phyloP scores from a whole-genome alignment of 208 protist genomes.

The Leishmania amazonensis region DNA sequence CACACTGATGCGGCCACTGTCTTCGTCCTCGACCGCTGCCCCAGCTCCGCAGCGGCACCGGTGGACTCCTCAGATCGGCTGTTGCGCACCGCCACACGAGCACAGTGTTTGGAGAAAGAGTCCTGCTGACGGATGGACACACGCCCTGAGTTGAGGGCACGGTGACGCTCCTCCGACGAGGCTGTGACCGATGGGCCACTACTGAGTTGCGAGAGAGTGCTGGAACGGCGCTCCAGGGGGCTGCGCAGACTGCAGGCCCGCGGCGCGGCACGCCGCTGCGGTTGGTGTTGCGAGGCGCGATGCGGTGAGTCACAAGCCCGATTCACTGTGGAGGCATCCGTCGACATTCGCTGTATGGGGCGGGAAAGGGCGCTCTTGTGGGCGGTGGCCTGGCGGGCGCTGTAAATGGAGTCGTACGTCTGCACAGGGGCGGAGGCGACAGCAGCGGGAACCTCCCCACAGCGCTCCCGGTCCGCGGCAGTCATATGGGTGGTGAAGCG shows the following conservation, averaged over 20 bases:
- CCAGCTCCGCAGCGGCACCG: neutral
- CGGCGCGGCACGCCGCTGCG: slow-evolving; percentile 9
- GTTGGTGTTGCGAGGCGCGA: neutral
- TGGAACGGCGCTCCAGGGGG: slow-evolving; percentile 1
- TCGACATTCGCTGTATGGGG: neutral
- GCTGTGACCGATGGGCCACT: slow-evolving; percentile 5
- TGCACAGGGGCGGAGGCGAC: neutral
- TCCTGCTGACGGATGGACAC: slow-evolving; percentile 37
- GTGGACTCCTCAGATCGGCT: neutral
- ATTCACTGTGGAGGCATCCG: neutral
- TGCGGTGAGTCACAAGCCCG: slow-evolving; percentile 5
- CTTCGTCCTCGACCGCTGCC: slow-evolving; percentile 1
- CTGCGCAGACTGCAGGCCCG: slow-evolving; percentile 8
- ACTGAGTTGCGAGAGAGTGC: slow-evolving; percentile 18
- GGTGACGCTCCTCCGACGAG: slow-evolving; percentile 11
- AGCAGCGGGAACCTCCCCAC: slow-evolving; percentile 12
- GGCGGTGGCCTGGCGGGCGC: slow-evolving; percentile 13
- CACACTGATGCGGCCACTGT: neutral
- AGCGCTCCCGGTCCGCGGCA: slow-evolving; percentile 15
- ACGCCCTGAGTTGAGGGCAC: neutral
- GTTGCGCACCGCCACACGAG: slow-evolving; percentile 27
- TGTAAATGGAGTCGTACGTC: slow-evolving; percentile 30
- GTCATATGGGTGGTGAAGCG: slow-evolving; percentile 27
- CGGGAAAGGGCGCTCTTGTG: slow-evolving; percentile 5
- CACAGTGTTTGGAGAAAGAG: slow-evolving; percentile 44